phyloP scores from a whole-genome alignment of 2,329 filamentous ascomycete genomes.

The Claviceps quebecensis region DNA sequence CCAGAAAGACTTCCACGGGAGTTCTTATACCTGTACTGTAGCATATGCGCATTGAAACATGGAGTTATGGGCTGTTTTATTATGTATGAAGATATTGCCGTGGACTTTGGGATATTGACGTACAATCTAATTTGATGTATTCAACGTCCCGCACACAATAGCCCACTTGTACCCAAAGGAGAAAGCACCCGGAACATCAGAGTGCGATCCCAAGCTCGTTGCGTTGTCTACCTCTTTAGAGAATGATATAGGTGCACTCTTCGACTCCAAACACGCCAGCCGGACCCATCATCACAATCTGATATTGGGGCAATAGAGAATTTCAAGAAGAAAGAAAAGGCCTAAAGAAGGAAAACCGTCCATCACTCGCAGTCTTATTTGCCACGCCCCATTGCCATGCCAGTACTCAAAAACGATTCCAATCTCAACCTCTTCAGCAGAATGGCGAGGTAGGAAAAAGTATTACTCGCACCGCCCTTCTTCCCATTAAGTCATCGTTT shows the following conservation, averaged over 20 bases:
- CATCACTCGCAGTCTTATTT: not conserved
- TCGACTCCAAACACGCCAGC: constrained; percentile 2
- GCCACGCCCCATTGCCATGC: not conserved
- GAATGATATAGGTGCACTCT: not conserved
- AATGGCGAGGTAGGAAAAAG: constrained; percentile 71
- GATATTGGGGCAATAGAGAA: no score
- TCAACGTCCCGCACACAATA: not conserved
- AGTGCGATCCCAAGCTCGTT: not conserved
- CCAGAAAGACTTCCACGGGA: not conserved
- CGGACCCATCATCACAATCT: not conserved
- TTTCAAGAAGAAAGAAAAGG: not conserved
- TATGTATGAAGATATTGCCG: not conserved
- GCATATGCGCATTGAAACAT: constrained; percentile 7
- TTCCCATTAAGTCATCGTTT: not conserved
- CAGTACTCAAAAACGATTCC: not conserved
- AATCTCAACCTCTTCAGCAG: not conserved
- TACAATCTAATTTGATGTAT: not conserved
- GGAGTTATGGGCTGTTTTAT: constrained; percentile 10
- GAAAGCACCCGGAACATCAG: not conserved
- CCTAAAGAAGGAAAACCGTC: not conserved
- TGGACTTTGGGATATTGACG: not conserved
- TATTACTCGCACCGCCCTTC: constrained; percentile 89
- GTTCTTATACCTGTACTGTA: constrained; percentile 4
- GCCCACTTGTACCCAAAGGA: not conserved
- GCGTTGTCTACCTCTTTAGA: not conserved